These are phyloP conservation scores for Bolboschoenus planiculmis DNA, from an alignment of 176 grass and related monocot species.

Conservation along the genomic window DNA sequence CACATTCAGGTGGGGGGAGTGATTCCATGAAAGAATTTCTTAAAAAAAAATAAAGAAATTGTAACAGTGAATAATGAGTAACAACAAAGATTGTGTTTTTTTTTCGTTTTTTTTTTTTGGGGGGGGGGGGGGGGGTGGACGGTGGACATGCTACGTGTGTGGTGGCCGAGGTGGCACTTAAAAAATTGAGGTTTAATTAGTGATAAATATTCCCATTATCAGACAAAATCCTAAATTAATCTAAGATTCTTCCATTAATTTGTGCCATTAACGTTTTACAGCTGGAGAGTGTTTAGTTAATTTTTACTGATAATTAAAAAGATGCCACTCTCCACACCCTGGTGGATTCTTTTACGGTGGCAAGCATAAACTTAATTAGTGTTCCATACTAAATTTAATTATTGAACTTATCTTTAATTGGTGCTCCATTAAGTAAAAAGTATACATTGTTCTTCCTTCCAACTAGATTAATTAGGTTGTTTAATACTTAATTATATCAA, in stretches of 20 bases:
- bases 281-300: neutral
- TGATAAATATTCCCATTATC: neutral
- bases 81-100: neutral
- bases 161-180: neutral
- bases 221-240: neutral
- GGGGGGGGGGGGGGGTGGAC: no score
- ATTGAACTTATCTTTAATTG: neutral
- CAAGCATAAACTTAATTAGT: neutral
- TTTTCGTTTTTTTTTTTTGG: no score
- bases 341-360: neutral
- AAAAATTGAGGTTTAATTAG: neutral
- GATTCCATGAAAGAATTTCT: no score
- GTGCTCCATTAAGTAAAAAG: neutral
- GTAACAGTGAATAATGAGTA: neutral
- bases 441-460: neutral
- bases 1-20: no score
- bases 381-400: neutral
- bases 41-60: neutral
- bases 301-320: neutral
- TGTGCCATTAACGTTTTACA: neutral
- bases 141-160: conserved; percentile 1
- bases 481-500: neutral
- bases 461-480: neutral
- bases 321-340: neutral
- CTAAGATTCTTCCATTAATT: neutral